Conservation (phyloP, 805 yeast genomes). For the Pichia nanzhaoensis region DNA sequence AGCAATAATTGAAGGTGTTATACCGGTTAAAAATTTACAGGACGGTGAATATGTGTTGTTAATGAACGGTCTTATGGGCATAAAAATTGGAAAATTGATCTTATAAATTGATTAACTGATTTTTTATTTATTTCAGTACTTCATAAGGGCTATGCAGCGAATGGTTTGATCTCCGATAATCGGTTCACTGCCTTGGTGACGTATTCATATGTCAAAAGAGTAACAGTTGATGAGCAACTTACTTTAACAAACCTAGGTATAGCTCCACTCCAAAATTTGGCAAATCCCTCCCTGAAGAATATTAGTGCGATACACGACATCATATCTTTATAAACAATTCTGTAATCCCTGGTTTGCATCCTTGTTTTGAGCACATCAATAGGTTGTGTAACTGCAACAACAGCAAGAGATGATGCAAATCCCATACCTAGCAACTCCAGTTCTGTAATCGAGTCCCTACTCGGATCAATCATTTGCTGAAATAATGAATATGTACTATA, state of each 20-base stretch:
- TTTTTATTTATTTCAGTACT: background rate
- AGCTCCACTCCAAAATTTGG: conserved; percentile 53
- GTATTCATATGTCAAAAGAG: conserved; percentile 55
- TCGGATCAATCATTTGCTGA: conserved; percentile 63
- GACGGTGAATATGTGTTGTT: conserved; percentile 67
- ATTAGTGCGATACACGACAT: conserved; percentile 47
- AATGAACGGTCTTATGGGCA: conserved; percentile 82
- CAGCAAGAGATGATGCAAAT: conserved; percentile 60
- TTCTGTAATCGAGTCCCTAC: conserved; percentile 35
- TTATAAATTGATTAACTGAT: too few species aligned
- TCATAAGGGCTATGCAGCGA: conserved; percentile 18
- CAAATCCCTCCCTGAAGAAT: conserved; percentile 39
- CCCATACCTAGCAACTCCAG: conserved; percentile 39
- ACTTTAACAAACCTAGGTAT: conserved; percentile 65
- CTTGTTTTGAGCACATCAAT: conserved; percentile 82
- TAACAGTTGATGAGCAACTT: conserved; percentile 62
- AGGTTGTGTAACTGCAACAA: conserved; percentile 78
- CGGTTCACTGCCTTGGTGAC: conserved; percentile 40
- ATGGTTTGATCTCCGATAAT: conserved; percentile 25
- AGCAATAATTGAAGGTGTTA: conserved; percentile 18
- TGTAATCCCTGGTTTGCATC: conserved; percentile 73
- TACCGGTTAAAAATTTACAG: conserved; percentile 40
- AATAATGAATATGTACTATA: conserved; percentile 76
- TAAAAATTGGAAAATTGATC: conserved; percentile 51
- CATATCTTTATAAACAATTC: conserved; percentile 50